phyloP scores from a whole-genome alignment of 2,329 filamentous ascomycete genomes.

The Helotiales sp. region DNA sequence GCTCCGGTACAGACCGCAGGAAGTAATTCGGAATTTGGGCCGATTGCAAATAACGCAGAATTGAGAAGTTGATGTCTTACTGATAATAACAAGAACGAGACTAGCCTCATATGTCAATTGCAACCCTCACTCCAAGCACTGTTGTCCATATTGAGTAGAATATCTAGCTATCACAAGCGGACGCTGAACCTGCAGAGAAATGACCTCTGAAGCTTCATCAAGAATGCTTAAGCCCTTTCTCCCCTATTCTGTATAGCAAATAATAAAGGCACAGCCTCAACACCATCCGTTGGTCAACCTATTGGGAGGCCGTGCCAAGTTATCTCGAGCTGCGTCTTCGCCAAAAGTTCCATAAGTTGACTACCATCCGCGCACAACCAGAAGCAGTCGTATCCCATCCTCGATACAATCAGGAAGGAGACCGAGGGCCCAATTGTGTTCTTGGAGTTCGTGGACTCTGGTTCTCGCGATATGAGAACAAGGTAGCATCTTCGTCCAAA shows the following conservation, averaged over 20 bases:
- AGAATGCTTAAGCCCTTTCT: no score
- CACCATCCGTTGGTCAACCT: background rate
- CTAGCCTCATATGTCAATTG: background rate
- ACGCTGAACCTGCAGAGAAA: background rate
- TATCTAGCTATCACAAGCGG: background rate
- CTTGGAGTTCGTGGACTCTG: background rate
- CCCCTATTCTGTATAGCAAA: no score
- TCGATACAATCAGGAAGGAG: background rate
- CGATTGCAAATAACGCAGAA: no score
- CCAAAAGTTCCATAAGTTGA: no score
- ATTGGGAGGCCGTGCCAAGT: background rate
- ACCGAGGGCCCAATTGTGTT: background rate
- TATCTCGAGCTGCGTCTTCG: background rate
- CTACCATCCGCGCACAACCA: no score
- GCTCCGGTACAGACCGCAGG: no score
- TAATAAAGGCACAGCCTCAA: background rate
- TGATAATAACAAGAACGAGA: background rate
- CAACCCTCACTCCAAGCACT: background rate
- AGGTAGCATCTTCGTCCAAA: background rate
- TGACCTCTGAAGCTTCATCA: background rate
- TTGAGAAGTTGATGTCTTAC: background rate
- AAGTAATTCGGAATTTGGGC: no score
- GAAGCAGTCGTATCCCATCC: no score
- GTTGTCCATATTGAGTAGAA: background rate
- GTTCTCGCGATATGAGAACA: conserved; percentile 4